A percentile compares a stretch with the other conserved stretches of the same genome.
Conservation (phyloP, 1,284 basidiomycete genomes). For the Pterula multifida region DNA sequence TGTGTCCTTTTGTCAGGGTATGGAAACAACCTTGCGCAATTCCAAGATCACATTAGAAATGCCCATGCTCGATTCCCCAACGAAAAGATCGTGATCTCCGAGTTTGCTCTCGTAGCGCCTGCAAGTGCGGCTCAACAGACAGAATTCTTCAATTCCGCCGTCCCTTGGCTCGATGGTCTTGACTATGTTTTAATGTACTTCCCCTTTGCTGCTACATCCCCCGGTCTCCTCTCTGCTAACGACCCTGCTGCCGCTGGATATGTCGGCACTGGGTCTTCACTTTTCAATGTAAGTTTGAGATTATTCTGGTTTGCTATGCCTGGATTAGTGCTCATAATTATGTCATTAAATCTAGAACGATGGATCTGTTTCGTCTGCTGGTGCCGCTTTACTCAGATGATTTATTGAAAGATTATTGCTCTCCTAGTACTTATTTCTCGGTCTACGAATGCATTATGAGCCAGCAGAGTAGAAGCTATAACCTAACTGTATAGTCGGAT, state of each 20-base stretch:
- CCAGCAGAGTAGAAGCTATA: too few relatives aligned
- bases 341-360: not conserved
- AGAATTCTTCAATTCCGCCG: constrained; percentile 12
- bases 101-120: constrained; percentile 11
- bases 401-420: not conserved
- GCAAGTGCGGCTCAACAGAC: constrained; percentile 7
- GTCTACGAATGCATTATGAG: too few relatives aligned
- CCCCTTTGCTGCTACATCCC: constrained; percentile 15
- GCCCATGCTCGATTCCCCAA: constrained; percentile 9
- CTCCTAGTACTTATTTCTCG: too few relatives aligned
- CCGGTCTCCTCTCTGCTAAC: constrained; percentile 10
- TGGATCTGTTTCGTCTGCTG: not conserved
- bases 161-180: constrained; percentile 13
- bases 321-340: not conserved
- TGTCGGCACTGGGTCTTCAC: constrained; percentile 12
- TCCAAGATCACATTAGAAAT: constrained; percentile 8
- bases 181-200: constrained; percentile 14
- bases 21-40: constrained; percentile 8
- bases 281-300: constrained; percentile 9
- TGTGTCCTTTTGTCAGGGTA: constrained; percentile 5
- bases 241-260: constrained; percentile 8
- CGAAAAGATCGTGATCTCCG: constrained; percentile 12
- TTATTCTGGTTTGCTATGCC: not conserved
- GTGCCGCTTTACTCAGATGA: not conserved
- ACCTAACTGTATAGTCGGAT: too few relatives aligned